Evolutionary conservation across 257 asterid species (phyloP).

Genomic region (Nicotiana sylvestris): DNA sequence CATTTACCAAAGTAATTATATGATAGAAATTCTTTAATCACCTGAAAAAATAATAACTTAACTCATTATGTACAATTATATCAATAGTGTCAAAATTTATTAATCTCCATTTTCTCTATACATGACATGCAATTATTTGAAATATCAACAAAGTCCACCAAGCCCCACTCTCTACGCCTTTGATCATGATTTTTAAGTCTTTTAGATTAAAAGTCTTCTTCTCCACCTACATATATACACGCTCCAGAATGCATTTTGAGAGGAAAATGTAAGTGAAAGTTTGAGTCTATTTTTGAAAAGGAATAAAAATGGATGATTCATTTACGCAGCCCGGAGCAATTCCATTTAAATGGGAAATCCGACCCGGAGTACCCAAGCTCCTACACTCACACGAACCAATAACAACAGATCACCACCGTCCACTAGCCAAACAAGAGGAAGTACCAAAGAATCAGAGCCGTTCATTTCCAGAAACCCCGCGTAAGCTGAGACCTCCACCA

Average conservation of each 20-base stretch:
- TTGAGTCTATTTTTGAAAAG: not conserved
- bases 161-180: slow-evolving; percentile 39
- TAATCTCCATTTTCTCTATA: not conserved
- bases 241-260: not conserved
- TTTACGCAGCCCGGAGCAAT: slow-evolving; percentile 63
- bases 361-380: slow-evolving; percentile 75
- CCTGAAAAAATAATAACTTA: too few species aligned
- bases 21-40: too few species aligned
- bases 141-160: slow-evolving; percentile 1
- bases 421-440: not conserved
- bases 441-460: not conserved
- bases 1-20: too few species aligned
- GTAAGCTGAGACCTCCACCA: slow-evolving; percentile 63
- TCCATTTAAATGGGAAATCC: slow-evolving; percentile 91
- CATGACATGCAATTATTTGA: slow-evolving; percentile 19
- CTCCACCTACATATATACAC: not conserved
- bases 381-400: slow-evolving; percentile 3
- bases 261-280: not conserved
- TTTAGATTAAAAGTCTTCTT: slow-evolving; percentile 1
- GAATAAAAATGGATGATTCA: slow-evolving; percentile 47
- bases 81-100: too few species aligned
- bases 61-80: too few species aligned
- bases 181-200: slow-evolving; percentile 34
- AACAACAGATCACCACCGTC: not conserved
- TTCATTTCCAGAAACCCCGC: slow-evolving; percentile 25